These are phyloP conservation scores for Candida dendrica DNA, from an alignment of 805 yeast species.

Conservation along the genomic window DNA sequence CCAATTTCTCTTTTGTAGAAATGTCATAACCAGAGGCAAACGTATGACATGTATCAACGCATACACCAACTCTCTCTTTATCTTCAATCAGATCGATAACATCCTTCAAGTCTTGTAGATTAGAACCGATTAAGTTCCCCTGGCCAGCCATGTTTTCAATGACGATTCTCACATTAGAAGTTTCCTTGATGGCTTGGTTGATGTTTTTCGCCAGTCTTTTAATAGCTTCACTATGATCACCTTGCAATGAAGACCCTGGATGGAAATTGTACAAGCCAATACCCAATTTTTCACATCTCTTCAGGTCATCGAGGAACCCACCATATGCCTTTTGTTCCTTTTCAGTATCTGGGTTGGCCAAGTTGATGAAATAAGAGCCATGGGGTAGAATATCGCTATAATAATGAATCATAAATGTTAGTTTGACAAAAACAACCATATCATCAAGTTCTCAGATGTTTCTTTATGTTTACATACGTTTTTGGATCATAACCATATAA, in stretches of 20 bases:
- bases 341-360: conserved; percentile 83
- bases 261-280: conserved; percentile 89
- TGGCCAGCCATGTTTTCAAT: conserved; percentile 98
- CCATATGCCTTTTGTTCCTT: conserved; percentile 70
- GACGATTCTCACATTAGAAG: conserved; percentile 77
- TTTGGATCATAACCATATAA: conserved; percentile 61
- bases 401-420: too few species aligned
- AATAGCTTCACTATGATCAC: conserved; percentile 61
- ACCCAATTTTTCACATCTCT: conserved; percentile 77
- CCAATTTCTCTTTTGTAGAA: conserved; percentile 47
- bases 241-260: conserved; percentile 81
- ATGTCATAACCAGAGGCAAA: conserved; percentile 96
- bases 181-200: conserved; percentile 68
- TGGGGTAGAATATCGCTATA: conserved; percentile 74
- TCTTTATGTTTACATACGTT: conserved; percentile 31
- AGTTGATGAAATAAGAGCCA: conserved; percentile 87
- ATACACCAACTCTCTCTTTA: conserved; percentile 85
- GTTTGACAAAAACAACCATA: neutral
- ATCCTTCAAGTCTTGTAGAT: conserved; percentile 62
- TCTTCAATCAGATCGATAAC: conserved; percentile 77
- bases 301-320: conserved; percentile 78
- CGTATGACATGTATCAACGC: conserved; percentile 93
- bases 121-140: conserved; percentile 82
- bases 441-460: neutral
- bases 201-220: conserved; percentile 68